Conservation (phyloP, 768 basidiomycete species). For the Mycena indigotica region DNA sequence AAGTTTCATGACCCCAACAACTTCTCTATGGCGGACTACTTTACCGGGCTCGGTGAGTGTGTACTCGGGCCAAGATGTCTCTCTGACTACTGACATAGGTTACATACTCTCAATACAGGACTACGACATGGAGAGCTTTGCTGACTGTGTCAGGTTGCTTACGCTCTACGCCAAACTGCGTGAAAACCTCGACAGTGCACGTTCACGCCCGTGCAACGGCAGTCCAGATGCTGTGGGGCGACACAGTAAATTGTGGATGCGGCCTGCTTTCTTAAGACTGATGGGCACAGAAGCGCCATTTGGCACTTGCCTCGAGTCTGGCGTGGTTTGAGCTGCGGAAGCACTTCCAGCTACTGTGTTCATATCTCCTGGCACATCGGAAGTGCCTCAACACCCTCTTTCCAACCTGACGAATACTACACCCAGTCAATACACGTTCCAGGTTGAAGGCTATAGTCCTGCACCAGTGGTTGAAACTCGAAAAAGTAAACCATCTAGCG, state of each 20-base stretch:
- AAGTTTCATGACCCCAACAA: slow-evolving; percentile 13
- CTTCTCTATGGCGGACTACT: slow-evolving; percentile 12
- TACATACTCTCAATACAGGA: slow-evolving; percentile 11
- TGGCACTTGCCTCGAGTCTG: slow-evolving; percentile 14
- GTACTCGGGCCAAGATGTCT: neutral
- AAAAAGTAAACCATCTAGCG: too few relatives aligned
- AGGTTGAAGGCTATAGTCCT: too few relatives aligned
- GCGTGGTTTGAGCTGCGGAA: slow-evolving; percentile 14
- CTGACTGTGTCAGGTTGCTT: slow-evolving; percentile 8
- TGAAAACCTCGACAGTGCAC: slow-evolving; percentile 6
- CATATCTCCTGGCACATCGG: too few relatives aligned
- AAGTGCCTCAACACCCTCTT: too few relatives aligned
- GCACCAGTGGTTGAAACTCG: too few relatives aligned
- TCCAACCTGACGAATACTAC: too few relatives aligned
- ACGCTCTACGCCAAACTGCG: slow-evolving; percentile 16
- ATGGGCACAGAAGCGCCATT: neutral
- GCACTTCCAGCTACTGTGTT: slow-evolving; percentile 13
- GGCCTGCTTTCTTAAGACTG: neutral
- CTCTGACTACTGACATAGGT: neutral
- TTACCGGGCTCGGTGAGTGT: slow-evolving; percentile 12
- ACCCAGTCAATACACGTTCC: too few relatives aligned
- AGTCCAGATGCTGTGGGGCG: slow-evolving; percentile 15
- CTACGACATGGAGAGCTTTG: neutral
- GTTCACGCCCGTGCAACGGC: slow-evolving; percentile 16
- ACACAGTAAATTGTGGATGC: neutral